A percentile compares a stretch with the other conserved stretches of the same genome.
Evolutionary conservation across 495 filamentous ascomycete genomes (phyloP).

Genomic region (Cercophora newfieldiana): DNA sequence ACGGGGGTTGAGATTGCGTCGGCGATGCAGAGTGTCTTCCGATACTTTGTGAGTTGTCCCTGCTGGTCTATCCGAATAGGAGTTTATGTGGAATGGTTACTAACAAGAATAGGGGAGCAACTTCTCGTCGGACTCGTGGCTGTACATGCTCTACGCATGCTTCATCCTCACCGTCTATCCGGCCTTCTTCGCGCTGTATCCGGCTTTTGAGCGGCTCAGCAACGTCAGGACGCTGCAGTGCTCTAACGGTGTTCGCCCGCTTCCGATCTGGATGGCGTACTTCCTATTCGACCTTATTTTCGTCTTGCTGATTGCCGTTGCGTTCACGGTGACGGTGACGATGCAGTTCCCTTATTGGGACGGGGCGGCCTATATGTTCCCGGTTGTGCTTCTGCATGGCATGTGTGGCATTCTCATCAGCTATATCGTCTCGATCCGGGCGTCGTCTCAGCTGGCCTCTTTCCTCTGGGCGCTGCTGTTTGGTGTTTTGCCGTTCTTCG

Average conservation of each 20-base stretch:
- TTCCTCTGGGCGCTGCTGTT: slow-evolving; percentile 60
- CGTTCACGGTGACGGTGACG: slow-evolving; percentile 62
- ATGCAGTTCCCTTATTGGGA: slow-evolving; percentile 61
- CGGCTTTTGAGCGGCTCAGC: slow-evolving; percentile 68
- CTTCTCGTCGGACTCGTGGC: neutral
- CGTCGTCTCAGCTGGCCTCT: slow-evolving; percentile 34
- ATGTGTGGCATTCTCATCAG: slow-evolving; percentile 63
- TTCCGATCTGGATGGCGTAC: slow-evolving; percentile 76
- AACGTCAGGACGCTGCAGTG: slow-evolving; percentile 79
- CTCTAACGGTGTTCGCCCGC: slow-evolving; percentile 70
- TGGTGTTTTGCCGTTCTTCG: slow-evolving; percentile 48
- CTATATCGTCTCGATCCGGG: slow-evolving; percentile 68
- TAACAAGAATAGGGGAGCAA: neutral
- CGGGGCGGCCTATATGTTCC: slow-evolving; percentile 66
- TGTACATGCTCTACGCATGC: slow-evolving; percentile 57
- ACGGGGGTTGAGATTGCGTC: neutral
- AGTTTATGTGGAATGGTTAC: no score
- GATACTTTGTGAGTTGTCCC: neutral
- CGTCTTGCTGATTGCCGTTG: slow-evolving; percentile 59
- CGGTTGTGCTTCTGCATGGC: slow-evolving; percentile 73
- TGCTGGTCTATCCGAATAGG: neutral
- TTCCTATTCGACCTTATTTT: slow-evolving; percentile 70
- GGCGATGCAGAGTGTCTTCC: neutral
- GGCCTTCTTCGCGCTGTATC: slow-evolving; percentile 80
- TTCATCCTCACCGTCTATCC: slow-evolving; percentile 72